These are phyloP conservation scores for Adenanthera pavonina DNA, from an alignment of 306 rosid genomes.

Conservation along the genomic window DNA sequence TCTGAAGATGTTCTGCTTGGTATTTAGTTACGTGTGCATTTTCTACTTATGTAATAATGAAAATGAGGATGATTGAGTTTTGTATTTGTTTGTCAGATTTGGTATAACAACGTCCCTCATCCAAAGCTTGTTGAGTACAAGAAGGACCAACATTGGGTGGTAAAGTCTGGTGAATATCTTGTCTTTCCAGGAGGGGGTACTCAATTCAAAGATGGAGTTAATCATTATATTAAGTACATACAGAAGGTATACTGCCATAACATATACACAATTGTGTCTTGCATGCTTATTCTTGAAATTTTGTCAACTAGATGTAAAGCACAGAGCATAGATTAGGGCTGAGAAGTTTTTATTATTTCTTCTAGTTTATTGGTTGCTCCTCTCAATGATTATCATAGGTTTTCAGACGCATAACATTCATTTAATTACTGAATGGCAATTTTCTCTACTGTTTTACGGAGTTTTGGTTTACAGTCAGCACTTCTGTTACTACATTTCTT, in stretches of 20 bases:
- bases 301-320: not conserved
- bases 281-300: slow-evolving; percentile 3
- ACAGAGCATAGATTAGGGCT: not conserved
- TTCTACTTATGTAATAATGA: slow-evolving; percentile 17
- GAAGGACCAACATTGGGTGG: slow-evolving; percentile 93
- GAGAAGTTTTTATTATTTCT: not conserved
- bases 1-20: slow-evolving; percentile 10
- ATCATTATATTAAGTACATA: slow-evolving; percentile 63
- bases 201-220: slow-evolving; percentile 94
- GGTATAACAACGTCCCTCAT: slow-evolving; percentile 93
- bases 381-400: not conserved
- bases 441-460: not conserved
- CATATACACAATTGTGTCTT: not conserved
- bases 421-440: not conserved
- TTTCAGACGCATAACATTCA: not conserved
- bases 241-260: slow-evolving; percentile 57
- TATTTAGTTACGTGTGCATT: not conserved
- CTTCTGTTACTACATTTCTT: not conserved
- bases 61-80: slow-evolving; percentile 12
- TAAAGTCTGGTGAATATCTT: slow-evolving; percentile 71
- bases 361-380: not conserved
- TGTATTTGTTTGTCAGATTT: slow-evolving; percentile 57
- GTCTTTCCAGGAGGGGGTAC: slow-evolving; percentile 97
- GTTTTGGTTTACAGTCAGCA: not conserved
- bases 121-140: slow-evolving; percentile 95